Conservation (phyloP, 345 rosid species). For the Eucalyptus tenuipes region DNA sequence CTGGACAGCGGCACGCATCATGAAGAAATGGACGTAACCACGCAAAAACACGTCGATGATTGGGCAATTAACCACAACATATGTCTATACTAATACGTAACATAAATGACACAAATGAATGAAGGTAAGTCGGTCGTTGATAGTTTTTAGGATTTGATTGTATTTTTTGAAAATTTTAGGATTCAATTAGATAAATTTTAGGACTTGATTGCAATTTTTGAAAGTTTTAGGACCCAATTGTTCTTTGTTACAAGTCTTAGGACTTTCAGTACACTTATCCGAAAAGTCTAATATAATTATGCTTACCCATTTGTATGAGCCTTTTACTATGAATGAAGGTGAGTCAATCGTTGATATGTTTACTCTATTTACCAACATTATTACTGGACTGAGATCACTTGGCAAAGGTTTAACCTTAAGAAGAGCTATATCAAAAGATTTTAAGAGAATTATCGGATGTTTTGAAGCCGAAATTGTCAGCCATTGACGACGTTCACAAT, state of each 20-base stretch:
- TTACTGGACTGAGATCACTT: not conserved
- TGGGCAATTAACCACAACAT: not conserved
- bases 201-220: rapidly evolving
- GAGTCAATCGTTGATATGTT: not conserved
- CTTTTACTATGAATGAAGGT: not conserved
- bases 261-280: not conserved
- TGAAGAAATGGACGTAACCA: not conserved
- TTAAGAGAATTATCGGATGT: not conserved
- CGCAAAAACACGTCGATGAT: not conserved
- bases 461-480: not conserved
- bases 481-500: rapidly evolving
- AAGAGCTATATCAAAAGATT: not conserved
- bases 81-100: not conserved
- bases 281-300: not conserved
- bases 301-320: not conserved
- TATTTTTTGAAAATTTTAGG: no score
- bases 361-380: not conserved
- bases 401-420: not conserved
- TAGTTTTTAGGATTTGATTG: rapidly evolving
- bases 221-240: rapidly evolving
- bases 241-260: rapidly evolving
- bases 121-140: no score
- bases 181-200: no score
- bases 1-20: not conserved
- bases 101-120: no score